A percentile compares a stretch with the other conserved stretches of the same genome.
Evolutionary conservation across 129 eudicot species (phyloP).

Genomic region (Saposhnikovia divaricata): DNA sequence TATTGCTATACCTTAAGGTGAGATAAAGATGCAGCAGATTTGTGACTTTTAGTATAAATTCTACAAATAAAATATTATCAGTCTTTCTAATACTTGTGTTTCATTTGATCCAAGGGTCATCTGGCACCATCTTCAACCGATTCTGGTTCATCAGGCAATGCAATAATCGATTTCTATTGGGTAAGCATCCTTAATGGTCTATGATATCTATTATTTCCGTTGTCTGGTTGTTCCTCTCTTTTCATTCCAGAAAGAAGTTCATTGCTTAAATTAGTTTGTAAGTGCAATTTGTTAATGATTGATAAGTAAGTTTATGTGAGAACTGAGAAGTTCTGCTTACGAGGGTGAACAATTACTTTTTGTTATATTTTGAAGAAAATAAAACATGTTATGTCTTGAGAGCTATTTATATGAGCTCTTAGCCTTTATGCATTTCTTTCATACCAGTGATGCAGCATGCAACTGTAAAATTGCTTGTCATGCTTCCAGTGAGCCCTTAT

Average conservation of each 20-base stretch:
- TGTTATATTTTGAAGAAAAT: neutral
- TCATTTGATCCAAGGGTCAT: slow-evolving; percentile 53
- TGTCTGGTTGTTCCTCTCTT: neutral
- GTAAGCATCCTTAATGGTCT: slow-evolving; percentile 33
- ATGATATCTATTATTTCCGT: neutral
- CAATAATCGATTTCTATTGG: slow-evolving; percentile 96
- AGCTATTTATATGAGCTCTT: neutral
- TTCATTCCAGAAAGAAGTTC: neutral
- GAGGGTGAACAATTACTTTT: neutral
- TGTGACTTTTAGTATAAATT: neutral
- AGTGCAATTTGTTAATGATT: neutral
- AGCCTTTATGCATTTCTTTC: neutral
- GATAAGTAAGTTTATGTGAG: neutral
- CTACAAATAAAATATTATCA: slow-evolving; percentile 1
- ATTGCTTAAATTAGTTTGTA: neutral
- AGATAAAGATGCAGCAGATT: slow-evolving; percentile 5
- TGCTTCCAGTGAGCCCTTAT: neutral
- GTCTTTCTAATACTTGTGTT: slow-evolving; percentile 21
- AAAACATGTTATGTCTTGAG: neutral
- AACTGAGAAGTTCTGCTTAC: neutral
- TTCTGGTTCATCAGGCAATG: slow-evolving; percentile 89
- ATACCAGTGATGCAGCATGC: neutral
- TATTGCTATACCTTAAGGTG: slow-evolving; percentile 82
- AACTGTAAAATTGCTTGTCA: neutral
- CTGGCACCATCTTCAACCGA: slow-evolving; percentile 88